These are phyloP conservation scores for Mentha longifolia DNA, from an alignment of 257 asterid genomes.

Conservation along the genomic window DNA sequence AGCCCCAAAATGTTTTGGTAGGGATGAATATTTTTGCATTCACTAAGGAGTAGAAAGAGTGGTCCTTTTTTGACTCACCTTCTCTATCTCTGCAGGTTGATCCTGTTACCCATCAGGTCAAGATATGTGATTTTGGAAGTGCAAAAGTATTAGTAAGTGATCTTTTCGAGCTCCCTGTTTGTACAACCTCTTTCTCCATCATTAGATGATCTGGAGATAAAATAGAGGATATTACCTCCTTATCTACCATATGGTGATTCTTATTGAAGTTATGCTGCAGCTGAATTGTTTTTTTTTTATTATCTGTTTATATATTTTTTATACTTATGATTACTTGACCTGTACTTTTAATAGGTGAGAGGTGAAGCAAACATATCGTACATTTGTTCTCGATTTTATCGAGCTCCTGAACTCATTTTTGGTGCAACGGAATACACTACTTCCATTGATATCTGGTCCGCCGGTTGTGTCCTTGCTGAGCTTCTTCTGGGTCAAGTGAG, in stretches of 20 bases:
- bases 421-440: conserved; percentile 94
- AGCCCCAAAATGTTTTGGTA: conserved; percentile 96
- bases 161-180: conserved; percentile 1
- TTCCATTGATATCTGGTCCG: conserved; percentile 98
- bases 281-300: neutral
- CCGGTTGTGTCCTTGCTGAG: conserved; percentile 97
- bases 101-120: conserved; percentile 80
- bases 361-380: conserved; percentile 96
- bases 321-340: neutral
- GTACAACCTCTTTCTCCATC: conserved; percentile 10
- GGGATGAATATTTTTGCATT: conserved; percentile 19
- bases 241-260: neutral
- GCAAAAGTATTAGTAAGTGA: conserved; percentile 89
- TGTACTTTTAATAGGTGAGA: conserved; percentile 53
- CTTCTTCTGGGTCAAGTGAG: conserved; percentile 92
- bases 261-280: conserved; percentile 19
- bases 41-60: neutral
- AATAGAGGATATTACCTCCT: neutral
- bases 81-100: conserved; percentile 62
- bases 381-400: conserved; percentile 94
- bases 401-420: conserved; percentile 98
- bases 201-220: conserved; percentile 10
- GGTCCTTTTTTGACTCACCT: conserved; percentile 21
- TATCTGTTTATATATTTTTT: neutral
- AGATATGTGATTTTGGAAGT: conserved; percentile 97